A percentile compares a stretch with the other conserved stretches of the same genome.
Evolutionary conservation across 1,284 basidiomycete species (phyloP).

Genomic region (Sphagnurus paluster): DNA sequence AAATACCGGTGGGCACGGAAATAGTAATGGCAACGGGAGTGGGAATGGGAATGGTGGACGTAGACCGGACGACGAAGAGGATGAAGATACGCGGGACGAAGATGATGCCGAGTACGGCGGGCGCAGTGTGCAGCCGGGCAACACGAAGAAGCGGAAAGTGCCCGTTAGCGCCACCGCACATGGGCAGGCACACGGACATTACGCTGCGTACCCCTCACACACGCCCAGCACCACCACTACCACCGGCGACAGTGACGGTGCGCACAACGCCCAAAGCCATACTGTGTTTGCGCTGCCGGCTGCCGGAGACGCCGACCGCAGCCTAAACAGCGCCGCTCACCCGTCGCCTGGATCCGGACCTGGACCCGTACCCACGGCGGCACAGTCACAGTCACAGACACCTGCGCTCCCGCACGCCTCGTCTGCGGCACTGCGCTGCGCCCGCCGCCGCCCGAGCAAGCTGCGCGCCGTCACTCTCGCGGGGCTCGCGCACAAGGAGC

Average conservation of each 20-base stretch:
- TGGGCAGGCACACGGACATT: not conserved
- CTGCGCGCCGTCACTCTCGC: slow-evolving; percentile 62
- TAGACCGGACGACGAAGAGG: slow-evolving; percentile 16
- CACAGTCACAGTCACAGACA: no score
- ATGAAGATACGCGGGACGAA: slow-evolving; percentile 47
- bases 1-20: no score
- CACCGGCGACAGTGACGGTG: no score
- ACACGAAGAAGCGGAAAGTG: slow-evolving; percentile 84
- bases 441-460: slow-evolving; percentile 32
- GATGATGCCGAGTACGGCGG: slow-evolving; percentile 64
- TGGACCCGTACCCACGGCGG: no score
- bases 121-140: slow-evolving; percentile 72
- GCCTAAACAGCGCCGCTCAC: no score
- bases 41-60: not conserved
- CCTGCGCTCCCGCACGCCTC: not conserved
- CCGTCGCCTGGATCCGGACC: no score
- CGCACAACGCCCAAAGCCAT: no score
- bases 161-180: slow-evolving; percentile 33
- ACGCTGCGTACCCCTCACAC: no score
- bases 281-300: no score
- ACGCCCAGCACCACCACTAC: no score
- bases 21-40: not conserved
- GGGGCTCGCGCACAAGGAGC: slow-evolving; percentile 72
- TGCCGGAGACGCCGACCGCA: no score
- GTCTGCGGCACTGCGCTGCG: not conserved